Evolutionary conservation across 2,329 filamentous ascomycete species (phyloP).

Genomic region (Massarina eburnea): DNA sequence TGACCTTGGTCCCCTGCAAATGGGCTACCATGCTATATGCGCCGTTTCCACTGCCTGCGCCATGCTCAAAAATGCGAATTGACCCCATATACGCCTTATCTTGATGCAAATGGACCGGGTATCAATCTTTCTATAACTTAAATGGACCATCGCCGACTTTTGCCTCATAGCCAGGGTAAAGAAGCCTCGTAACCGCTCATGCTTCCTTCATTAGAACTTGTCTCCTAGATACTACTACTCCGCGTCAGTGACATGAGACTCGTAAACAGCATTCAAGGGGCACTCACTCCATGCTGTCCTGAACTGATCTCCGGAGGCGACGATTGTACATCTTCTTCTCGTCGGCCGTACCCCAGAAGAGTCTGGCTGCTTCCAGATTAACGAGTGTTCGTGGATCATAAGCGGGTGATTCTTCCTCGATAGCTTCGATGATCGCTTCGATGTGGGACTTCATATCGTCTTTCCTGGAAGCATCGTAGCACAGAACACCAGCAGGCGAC

Average conservation of each 20-base stretch:
- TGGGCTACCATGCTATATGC: neutral
- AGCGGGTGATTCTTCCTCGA: slow-evolving; percentile 86
- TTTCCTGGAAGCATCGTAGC: slow-evolving; percentile 67
- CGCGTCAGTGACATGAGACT: too few relatives aligned
- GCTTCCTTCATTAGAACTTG: too few relatives aligned
- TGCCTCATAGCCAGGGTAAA: too few relatives aligned
- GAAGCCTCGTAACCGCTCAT: too few relatives aligned
- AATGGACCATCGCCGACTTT: neutral
- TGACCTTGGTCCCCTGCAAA: too few relatives aligned
- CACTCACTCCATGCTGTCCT: slow-evolving; percentile 51
- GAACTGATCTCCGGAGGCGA: slow-evolving; percentile 75
- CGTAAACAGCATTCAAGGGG: too few relatives aligned
- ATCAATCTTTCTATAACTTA: slow-evolving; percentile 1
- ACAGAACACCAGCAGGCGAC: slow-evolving; percentile 75
- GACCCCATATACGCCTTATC: slow-evolving; percentile 2
- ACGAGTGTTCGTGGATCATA: slow-evolving; percentile 91
- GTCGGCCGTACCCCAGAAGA: slow-evolving; percentile 81
- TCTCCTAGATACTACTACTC: too few relatives aligned
- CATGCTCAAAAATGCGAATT: neutral
- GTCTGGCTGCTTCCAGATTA: slow-evolving; percentile 78
- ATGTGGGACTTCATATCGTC: slow-evolving; percentile 85
- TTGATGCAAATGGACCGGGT: slow-evolving; percentile 13
- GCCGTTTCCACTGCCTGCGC: neutral
- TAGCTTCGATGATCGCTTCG: slow-evolving; percentile 73
- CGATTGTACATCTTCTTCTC: slow-evolving; percentile 85